Percentiles rank a stretch among this genome's conserved stretches.
phyloP scores from a whole-genome alignment of 1,284 basidiomycete genomes.

The Malassezia slooffiae region DNA sequence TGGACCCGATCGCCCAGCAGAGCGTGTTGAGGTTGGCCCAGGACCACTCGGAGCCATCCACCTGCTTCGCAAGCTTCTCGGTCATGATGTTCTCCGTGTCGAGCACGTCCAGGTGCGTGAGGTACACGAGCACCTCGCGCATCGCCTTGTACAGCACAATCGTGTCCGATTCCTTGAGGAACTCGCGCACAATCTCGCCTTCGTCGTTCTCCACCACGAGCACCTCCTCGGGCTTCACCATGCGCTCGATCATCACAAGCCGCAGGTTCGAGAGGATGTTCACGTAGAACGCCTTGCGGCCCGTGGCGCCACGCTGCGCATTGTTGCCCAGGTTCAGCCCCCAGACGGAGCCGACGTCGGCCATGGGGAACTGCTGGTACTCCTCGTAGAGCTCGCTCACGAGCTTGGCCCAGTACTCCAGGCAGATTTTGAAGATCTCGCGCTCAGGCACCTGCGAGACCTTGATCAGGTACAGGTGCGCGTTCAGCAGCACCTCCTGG shows the following conservation, averaged over 20 bases:
- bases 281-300: constrained; percentile 84
- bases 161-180: constrained; percentile 98
- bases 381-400: constrained; percentile 94
- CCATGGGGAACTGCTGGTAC: constrained; percentile 79
- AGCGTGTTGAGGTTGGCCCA: constrained; percentile 99
- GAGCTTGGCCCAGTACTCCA: constrained; percentile 99
- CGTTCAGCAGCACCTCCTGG: constrained; percentile 66
- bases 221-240: constrained; percentile 96
- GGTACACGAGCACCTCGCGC: constrained; percentile 83
- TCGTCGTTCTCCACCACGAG: constrained; percentile 98
- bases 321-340: constrained; percentile 58
- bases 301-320: constrained; percentile 39
- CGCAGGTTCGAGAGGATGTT: constrained; percentile 83
- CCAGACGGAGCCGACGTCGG: constrained; percentile 86
- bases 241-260: constrained; percentile 92
- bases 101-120: constrained; percentile 89
- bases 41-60: constrained; percentile 95
- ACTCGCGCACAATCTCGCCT: constrained; percentile 97
- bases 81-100: constrained; percentile 83
- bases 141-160: constrained; percentile 98
- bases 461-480: constrained; percentile 97
- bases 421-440: constrained; percentile 97
- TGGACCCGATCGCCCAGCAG: constrained; percentile 99
- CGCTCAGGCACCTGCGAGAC: constrained; percentile 96
- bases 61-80: constrained; percentile 92